Conservation (phyloP, 1,284 basidiomycete genomes). For the Cystobasidiaceae sp. region DNA sequence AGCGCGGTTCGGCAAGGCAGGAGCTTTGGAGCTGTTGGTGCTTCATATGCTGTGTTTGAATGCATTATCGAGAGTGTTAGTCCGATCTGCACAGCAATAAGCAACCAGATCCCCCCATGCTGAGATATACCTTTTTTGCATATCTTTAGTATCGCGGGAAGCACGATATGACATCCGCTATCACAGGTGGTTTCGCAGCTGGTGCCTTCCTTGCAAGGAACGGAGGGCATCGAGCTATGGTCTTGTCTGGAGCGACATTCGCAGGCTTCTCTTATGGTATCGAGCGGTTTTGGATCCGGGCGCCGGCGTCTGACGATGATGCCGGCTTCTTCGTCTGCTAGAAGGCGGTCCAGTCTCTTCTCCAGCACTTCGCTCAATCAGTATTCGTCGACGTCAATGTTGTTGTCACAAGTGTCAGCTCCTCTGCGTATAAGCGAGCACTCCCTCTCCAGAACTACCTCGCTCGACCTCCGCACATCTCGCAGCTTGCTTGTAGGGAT, state of each 20-base stretch:
- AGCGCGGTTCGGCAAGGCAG: slow-evolving; percentile 21
- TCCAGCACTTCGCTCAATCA: neutral
- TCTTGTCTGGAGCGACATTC: slow-evolving; percentile 17
- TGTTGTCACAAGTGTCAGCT: neutral
- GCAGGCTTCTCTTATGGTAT: slow-evolving; percentile 26
- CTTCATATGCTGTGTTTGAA: slow-evolving; percentile 22
- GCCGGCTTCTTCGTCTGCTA: slow-evolving; percentile 29
- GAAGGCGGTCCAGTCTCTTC: too few relatives aligned
- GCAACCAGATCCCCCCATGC: neutral
- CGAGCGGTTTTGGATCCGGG: slow-evolving; percentile 17
- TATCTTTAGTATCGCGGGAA: slow-evolving; percentile 28
- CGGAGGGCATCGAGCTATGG: slow-evolving; percentile 3
- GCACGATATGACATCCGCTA: slow-evolving; percentile 23
- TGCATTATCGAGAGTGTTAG: slow-evolving; percentile 28
- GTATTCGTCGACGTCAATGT: neutral
- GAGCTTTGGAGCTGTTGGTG: slow-evolving; percentile 22
- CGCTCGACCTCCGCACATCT: neutral
- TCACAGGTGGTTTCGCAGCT: slow-evolving; percentile 21
- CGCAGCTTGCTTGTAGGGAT: neutral
- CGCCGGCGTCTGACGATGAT: slow-evolving; percentile 26
- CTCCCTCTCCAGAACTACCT: neutral
- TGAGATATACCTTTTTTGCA: neutral
- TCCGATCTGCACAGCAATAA: neutral
- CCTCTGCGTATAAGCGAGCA: neutral
- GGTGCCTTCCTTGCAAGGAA: slow-evolving; percentile 18